Evolutionary conservation across 2,329 filamentous ascomycete species (phyloP), one percentile per base, ranked within the genome.

Genomic region (Fusarium chaquense): DNA sequence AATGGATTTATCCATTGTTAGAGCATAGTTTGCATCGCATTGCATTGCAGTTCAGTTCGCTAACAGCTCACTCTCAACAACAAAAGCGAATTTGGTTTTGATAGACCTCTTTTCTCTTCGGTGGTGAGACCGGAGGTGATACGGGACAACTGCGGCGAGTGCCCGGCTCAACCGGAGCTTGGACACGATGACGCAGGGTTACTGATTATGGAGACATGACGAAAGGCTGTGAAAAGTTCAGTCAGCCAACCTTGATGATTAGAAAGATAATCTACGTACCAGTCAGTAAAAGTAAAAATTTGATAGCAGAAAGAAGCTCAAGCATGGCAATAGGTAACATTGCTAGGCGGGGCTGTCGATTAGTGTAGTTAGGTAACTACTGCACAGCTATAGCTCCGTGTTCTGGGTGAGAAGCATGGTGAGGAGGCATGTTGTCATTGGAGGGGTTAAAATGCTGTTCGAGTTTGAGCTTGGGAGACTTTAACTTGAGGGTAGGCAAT

Each of bases 141-240:
- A 53, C 52, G 51, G 49, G 61, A 50, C 41, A 54, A 65, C 44
- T 51, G 47, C 62, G 57, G 66, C 62, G 62, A 50, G 54, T 61
- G 54, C 32, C 30, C 62, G 62, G 62, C 62, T 44, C 50, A 46
- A 65, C 43, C 47, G 54, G 55, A 60, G 32, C 32, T 61, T 64
- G 59, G 44, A 58, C 50, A 28, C 6, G 44, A 67, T 67, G 62
- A 67, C 62, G 62, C 35, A 62, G 38, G 33, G 15, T 13, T 41
- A 16, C 47, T 70, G 67, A 69, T 69, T 70, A 69, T 67, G 67
- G 52, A 70, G 67, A 70, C 62, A 70, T 70, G 67, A 70, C 67
- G 66, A 70, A 70, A 67, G 38, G 11, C 41, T 36, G 18, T 22
- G 24, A 57, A 50, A 46, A 43, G n/a, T 40, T 67, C 54, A 56